These are phyloP conservation scores for Saccharomyces kudriavzevii DNA, from an alignment of 805 yeast genomes.

Conservation along the genomic window DNA sequence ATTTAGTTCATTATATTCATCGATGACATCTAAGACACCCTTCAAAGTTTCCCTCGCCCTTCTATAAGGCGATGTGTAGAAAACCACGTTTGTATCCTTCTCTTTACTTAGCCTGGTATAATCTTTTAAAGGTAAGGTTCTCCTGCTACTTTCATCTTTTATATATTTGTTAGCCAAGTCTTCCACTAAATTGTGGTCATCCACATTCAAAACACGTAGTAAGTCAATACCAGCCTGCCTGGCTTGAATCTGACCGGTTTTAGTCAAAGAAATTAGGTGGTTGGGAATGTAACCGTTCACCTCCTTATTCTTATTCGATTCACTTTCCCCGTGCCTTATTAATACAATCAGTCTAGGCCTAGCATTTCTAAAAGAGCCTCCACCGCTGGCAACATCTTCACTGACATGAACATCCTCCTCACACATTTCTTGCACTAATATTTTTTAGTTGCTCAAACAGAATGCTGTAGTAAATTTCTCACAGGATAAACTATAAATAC, in stretches of 20 bases:
- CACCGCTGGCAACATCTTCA: not conserved
- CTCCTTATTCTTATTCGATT: slow-evolving; percentile 77
- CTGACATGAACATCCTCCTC: not conserved
- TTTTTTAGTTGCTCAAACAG: not conserved
- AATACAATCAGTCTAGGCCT: slow-evolving; percentile 58
- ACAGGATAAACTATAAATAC: not conserved
- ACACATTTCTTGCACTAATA: not conserved
- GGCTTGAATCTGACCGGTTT: slow-evolving; percentile 60
- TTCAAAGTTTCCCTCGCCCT: slow-evolving; percentile 81
- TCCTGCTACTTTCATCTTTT: slow-evolving; percentile 5
- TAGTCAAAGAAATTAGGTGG: slow-evolving; percentile 69
- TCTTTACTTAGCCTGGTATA: slow-evolving; percentile 31
- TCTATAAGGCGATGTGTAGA: slow-evolving; percentile 80
- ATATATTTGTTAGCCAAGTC: slow-evolving; percentile 16
- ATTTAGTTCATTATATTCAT: slow-evolving; percentile 26
- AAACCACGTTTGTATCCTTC: slow-evolving; percentile 52
- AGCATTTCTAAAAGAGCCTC: not conserved
- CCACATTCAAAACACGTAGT: slow-evolving; percentile 22
- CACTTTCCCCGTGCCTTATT: slow-evolving; percentile 88
- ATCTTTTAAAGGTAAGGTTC: slow-evolving; percentile 13
- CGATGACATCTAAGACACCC: slow-evolving; percentile 53
- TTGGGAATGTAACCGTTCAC: slow-evolving; percentile 75
- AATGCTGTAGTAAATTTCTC: not conserved
- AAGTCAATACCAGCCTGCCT: slow-evolving; percentile 49
- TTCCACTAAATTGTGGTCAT: slow-evolving; percentile 15